Evolutionary conservation across 176 grass and related monocot species (phyloP).

Genomic region (Raddia distichophylla): DNA sequence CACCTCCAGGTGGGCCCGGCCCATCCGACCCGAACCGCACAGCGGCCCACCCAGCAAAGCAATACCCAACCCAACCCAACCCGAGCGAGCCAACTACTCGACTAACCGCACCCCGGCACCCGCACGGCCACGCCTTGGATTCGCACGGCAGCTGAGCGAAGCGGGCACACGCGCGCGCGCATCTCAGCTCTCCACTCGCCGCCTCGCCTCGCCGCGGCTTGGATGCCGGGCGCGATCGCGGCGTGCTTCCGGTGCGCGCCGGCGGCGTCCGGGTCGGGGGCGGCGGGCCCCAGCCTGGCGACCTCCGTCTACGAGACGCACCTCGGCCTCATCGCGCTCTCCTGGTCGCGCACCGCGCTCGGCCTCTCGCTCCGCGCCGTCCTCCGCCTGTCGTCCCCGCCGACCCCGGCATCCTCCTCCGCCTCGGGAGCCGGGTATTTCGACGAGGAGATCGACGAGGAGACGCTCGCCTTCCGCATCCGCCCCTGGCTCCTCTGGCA

Average conservation of each 20-base stretch:
- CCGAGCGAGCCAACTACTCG: background rate
- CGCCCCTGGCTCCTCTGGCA: slow-evolving; percentile 72
- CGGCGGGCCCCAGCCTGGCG: slow-evolving; percentile 46
- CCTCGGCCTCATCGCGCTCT: slow-evolving; percentile 65
- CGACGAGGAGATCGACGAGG: slow-evolving; percentile 47
- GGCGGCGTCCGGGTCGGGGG: background rate
- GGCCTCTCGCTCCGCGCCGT: slow-evolving; percentile 72
- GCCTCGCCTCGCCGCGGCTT: slow-evolving; percentile 18
- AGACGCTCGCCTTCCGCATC: slow-evolving; percentile 61
- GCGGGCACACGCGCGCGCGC: background rate
- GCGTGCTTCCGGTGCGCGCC: slow-evolving; percentile 49
- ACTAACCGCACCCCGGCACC: slow-evolving; percentile 18
- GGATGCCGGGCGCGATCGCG: slow-evolving; percentile 57
- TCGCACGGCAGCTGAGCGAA: slow-evolving; percentile 3
- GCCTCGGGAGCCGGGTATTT: slow-evolving; percentile 12
- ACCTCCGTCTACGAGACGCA: slow-evolving; percentile 91
- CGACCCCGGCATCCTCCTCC: background rate
- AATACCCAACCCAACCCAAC: background rate
- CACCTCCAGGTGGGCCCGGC: background rate
- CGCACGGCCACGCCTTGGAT: slow-evolving; percentile 43
- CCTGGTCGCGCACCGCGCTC: slow-evolving; percentile 69
- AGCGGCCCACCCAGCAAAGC: background rate
- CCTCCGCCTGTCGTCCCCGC: slow-evolving; percentile 48
- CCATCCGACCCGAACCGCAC: background rate
- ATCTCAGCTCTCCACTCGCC: background rate